phyloP scores from a whole-genome alignment of 192 early-diverging fungal species.

The Chytriomyces hyalinus region DNA sequence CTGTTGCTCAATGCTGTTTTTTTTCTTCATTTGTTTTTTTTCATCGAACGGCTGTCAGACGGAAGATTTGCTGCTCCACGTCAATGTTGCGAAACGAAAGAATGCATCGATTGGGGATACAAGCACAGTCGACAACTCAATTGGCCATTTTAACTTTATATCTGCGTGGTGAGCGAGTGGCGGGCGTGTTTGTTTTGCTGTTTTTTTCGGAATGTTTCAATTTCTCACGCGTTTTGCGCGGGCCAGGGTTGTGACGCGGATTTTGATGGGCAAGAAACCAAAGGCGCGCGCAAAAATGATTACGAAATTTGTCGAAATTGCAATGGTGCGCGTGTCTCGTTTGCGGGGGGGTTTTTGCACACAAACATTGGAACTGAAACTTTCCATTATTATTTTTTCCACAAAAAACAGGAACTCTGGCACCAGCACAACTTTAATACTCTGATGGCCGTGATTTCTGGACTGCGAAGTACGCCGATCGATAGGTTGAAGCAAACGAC shows the following conservation, averaged over 20 bases:
- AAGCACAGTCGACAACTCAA: slow-evolving; percentile 59
- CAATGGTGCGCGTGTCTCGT: slow-evolving; percentile 51
- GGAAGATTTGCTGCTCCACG: slow-evolving; percentile 64
- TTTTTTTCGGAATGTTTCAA: background rate
- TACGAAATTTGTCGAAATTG: slow-evolving; percentile 73
- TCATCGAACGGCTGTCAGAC: slow-evolving; percentile 58
- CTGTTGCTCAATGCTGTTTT: too few species aligned
- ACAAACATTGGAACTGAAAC: background rate
- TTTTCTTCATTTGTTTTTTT: slow-evolving; percentile 19
- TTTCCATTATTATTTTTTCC: background rate
- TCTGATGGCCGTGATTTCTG: slow-evolving; percentile 76
- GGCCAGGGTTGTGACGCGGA: slow-evolving; percentile 68
- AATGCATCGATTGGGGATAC: slow-evolving; percentile 38
- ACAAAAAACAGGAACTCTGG: slow-evolving; percentile 54
- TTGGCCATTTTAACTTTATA: slow-evolving; percentile 76
- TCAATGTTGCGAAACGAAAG: slow-evolving; percentile 19
- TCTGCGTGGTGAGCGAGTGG: slow-evolving; percentile 57
- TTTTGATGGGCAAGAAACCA: slow-evolving; percentile 66
- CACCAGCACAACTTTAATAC: slow-evolving; percentile 77
- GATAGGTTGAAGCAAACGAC: slow-evolving; percentile 68
- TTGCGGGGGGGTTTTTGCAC: background rate
- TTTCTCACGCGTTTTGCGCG: background rate
- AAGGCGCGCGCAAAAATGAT: slow-evolving; percentile 68
- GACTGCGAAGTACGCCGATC: slow-evolving; percentile 69
- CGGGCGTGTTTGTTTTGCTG: background rate